Conservation (phyloP, 2,329 filamentous ascomycete genomes). For the Fulvia fulva region DNA sequence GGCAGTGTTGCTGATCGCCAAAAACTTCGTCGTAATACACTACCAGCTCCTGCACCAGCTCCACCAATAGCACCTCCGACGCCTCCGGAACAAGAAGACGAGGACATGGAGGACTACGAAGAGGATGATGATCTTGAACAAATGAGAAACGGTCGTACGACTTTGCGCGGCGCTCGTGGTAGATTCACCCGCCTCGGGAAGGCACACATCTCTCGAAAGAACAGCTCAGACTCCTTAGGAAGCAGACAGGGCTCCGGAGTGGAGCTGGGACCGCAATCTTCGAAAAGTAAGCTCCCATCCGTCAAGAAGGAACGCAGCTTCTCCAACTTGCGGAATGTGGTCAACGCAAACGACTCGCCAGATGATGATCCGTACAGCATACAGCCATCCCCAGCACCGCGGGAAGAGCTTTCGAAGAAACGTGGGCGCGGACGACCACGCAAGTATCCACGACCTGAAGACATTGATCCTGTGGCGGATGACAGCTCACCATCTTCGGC, state of each 20-base stretch:
- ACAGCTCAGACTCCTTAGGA: neutral
- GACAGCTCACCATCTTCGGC: slow-evolving; percentile 22
- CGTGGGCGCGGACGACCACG: slow-evolving; percentile 23
- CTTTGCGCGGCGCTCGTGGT: slow-evolving; percentile 13
- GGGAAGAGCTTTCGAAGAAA: slow-evolving; percentile 11
- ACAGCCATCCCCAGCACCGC: slow-evolving; percentile 21
- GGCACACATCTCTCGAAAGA: neutral
- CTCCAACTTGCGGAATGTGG: slow-evolving; percentile 27
- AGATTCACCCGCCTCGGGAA: slow-evolving; percentile 10
- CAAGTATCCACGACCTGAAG: slow-evolving; percentile 17
- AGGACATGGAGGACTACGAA: neutral
- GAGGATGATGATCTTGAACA: slow-evolving; percentile 7
- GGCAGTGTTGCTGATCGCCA: slow-evolving; percentile 4
- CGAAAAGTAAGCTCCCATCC: slow-evolving; percentile 18
- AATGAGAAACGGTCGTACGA: slow-evolving; percentile 12
- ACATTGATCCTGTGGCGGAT: slow-evolving; percentile 8
- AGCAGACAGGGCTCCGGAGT: neutral
- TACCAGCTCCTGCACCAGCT: neutral
- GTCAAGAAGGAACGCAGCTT: slow-evolving; percentile 27
- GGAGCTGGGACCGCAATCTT: neutral
- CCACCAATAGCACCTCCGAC: neutral
- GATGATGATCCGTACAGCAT: slow-evolving; percentile 20
- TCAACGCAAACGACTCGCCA: slow-evolving; percentile 23
- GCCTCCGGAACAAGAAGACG: neutral
- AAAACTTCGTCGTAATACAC: neutral